phyloP scores from a whole-genome alignment of 2,329 filamentous ascomycete genomes.

The Cladosporium phlei region DNA sequence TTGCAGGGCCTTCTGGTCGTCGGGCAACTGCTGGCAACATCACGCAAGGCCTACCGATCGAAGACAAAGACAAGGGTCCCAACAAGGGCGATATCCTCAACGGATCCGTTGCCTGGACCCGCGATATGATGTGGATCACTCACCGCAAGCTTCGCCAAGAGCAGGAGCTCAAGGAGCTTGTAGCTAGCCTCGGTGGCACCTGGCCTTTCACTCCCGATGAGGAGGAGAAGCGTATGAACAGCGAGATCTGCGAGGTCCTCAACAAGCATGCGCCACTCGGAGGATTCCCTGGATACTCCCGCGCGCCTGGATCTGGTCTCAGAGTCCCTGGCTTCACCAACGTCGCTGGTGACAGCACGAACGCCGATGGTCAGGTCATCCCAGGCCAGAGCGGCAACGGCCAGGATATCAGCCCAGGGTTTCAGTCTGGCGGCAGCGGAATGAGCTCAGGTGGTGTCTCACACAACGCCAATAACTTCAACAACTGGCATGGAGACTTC shows the following conservation, averaged over 20 bases:
- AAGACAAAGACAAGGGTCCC: conserved; percentile 97
- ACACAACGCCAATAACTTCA: conserved; percentile 39
- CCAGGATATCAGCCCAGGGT: conserved; percentile 43
- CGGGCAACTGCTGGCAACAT: conserved; percentile 74
- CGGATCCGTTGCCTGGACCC: conserved; percentile 92
- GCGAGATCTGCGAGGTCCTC: conserved; percentile 82
- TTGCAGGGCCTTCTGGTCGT: conserved; percentile 78
- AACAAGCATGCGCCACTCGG: conserved; percentile 69
- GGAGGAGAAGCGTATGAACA: conserved; percentile 92
- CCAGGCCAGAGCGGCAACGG: conserved; percentile 24
- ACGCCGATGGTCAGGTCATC: conserved; percentile 50
- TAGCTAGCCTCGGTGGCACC: conserved; percentile 65
- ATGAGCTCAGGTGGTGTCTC: conserved; percentile 44
- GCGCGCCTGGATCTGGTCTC: conserved; percentile 75
- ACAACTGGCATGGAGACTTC: conserved; percentile 53
- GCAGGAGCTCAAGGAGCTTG: conserved; percentile 74
- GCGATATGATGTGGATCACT: conserved; percentile 96
- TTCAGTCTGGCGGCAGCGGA: conserved; percentile 64
- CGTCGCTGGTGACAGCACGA: conserved; percentile 72
- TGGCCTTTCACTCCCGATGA: conserved; percentile 82
- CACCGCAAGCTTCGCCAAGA: conserved; percentile 85
- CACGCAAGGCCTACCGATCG: conserved; percentile 83
- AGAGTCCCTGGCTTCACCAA: conserved; percentile 92
- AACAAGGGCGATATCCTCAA: conserved; percentile 99
- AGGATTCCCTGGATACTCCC: conserved; percentile 69